phyloP scores from a whole-genome alignment of 805 yeast species.

The Metschnikowia cubensis region DNA sequence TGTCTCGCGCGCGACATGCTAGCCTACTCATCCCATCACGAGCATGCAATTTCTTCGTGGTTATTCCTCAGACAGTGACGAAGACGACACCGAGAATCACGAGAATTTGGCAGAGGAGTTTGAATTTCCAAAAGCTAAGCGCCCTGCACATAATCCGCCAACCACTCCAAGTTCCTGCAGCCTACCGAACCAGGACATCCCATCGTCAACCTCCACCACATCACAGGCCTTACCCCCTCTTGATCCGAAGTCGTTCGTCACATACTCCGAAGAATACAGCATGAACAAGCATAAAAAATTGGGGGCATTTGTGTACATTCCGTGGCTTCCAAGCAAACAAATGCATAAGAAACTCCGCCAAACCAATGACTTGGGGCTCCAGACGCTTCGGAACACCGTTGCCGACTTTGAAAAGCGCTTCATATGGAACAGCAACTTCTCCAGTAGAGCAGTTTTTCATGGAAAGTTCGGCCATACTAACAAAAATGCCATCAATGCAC shows the following conservation, averaged over 20 bases:
- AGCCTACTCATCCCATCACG: not conserved
- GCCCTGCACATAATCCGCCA: not conserved
- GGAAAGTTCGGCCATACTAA: conserved; percentile 10
- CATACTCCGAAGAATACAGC: conserved; percentile 21
- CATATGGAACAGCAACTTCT: conserved; percentile 5
- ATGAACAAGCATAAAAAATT: conserved; percentile 14
- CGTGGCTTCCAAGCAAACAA: conserved; percentile 17
- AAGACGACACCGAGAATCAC: not conserved
- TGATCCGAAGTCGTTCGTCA: conserved; percentile 3
- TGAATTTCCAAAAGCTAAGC: not conserved
- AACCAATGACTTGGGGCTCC: conserved; percentile 5
- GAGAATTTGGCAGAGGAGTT: not conserved
- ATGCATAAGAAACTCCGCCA: conserved; percentile 3
- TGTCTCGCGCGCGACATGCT: conserved; percentile 1
- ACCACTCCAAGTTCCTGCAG: not conserved
- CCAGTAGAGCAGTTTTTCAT: conserved; percentile 3
- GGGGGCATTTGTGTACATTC: conserved; percentile 16
- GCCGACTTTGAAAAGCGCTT: conserved; percentile 7
- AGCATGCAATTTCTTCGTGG: conserved; percentile 5
- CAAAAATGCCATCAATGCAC: conserved; percentile 8
- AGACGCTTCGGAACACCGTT: not conserved
- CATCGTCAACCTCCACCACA: not conserved
- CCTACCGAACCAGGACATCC: no score
- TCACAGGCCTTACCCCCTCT: not conserved
- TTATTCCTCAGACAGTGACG: conserved; percentile 3